phyloP scores from a whole-genome alignment of 1,284 basidiomycete species.

The Cryptococcus amylolentus region DNA sequence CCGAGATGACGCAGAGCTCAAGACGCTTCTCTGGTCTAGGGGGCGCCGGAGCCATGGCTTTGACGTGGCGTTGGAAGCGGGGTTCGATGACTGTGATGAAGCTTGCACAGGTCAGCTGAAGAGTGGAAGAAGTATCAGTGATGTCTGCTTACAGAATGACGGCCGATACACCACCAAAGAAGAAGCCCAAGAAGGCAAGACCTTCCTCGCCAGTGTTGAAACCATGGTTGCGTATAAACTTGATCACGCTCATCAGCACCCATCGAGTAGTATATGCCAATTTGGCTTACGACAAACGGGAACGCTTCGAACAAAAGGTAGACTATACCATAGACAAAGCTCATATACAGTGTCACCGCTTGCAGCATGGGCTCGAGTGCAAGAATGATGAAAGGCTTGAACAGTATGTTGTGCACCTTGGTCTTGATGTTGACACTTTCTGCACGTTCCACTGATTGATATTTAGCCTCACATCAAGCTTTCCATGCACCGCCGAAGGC shows the following conservation, averaged over 20 bases:
- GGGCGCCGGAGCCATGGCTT: constrained; percentile 23
- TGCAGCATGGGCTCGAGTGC: constrained; percentile 69
- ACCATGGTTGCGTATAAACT: constrained; percentile 50
- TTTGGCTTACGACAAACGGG: constrained; percentile 46
- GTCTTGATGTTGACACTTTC: constrained; percentile 20
- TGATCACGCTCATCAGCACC: neutral
- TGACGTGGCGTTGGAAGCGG: constrained; percentile 29
- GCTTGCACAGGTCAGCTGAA: constrained; percentile 4
- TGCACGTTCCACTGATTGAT: constrained; percentile 27
- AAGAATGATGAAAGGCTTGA: constrained; percentile 65
- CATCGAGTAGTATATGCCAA: neutral
- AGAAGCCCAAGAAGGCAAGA: constrained; percentile 54
- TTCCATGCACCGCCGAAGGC: constrained; percentile 7
- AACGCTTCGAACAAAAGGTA: constrained; percentile 47
- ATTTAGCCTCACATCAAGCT: neutral
- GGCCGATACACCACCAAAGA: constrained; percentile 46
- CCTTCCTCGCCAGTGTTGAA: constrained; percentile 53
- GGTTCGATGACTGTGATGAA: constrained; percentile 33
- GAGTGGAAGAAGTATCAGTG: neutral
- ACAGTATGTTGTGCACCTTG: constrained; percentile 52
- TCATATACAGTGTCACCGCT: constrained; percentile 65
- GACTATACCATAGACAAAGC: constrained; percentile 47
- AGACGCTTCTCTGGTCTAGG: constrained; percentile 39
- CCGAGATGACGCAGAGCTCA: constrained; percentile 46
- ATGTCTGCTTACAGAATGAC: constrained; percentile 25